Evolutionary conservation across 306 rosid genomes (phyloP).

Genomic region (Corylus americana): DNA sequence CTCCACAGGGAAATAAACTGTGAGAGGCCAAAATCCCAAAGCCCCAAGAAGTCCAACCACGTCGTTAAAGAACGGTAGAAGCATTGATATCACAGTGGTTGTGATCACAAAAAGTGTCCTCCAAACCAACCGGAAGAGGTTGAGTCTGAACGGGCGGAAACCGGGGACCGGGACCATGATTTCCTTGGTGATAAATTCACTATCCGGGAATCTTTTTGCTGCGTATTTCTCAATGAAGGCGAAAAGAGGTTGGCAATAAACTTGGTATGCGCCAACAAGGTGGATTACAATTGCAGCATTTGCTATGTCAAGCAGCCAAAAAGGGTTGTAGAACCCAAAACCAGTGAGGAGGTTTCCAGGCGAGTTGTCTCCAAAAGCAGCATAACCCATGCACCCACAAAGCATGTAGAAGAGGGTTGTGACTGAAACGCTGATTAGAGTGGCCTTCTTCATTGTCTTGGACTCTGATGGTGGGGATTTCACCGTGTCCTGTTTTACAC

Average conservation of each 20-base stretch:
- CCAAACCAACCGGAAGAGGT: constrained; percentile 62
- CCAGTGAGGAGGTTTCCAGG: constrained; percentile 85
- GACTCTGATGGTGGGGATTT: constrained; percentile 74
- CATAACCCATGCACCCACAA: constrained; percentile 79
- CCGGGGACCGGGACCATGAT: constrained; percentile 36
- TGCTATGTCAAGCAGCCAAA: constrained; percentile 80
- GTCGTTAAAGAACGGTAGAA: constrained; percentile 73
- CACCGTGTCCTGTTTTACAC: constrained; percentile 57
- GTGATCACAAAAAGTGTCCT: constrained; percentile 60
- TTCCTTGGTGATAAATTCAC: constrained; percentile 47
- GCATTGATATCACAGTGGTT: constrained; percentile 61
- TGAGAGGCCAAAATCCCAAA: constrained; percentile 78
- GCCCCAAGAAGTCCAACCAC: constrained; percentile 78
- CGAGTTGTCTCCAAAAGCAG: constrained; percentile 65
- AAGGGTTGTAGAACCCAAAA: constrained; percentile 73
- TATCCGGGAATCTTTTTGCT: constrained; percentile 38
- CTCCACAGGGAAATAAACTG: constrained; percentile 77
- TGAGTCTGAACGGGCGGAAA: constrained; percentile 40
- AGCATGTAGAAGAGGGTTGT: constrained; percentile 80
- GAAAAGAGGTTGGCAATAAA: constrained; percentile 68
- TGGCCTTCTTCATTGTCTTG: constrained; percentile 71
- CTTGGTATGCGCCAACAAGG: constrained; percentile 87
- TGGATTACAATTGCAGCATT: constrained; percentile 76
- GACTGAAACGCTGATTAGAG: constrained; percentile 47
- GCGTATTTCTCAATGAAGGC: constrained; percentile 59